Percentiles rank a stretch among this genome's conserved stretches.
These are phyloP conservation scores for Haplosporangium sp. DNA, from an alignment of 371 early-diverging fungal genomes.

Conservation along the genomic window DNA sequence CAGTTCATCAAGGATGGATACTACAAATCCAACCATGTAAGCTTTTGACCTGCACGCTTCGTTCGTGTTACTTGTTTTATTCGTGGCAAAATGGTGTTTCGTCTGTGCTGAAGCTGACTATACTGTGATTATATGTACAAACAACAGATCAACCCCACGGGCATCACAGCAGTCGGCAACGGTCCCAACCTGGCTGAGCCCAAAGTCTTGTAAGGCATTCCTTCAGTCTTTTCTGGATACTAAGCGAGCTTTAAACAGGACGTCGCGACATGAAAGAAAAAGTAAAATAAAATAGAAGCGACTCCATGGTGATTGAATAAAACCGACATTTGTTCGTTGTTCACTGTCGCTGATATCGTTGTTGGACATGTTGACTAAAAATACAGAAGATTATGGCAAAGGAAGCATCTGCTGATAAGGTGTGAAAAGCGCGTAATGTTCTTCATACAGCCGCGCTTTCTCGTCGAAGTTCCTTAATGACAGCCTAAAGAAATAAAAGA, in stretches of 20 bases:
- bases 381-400: too few relatives aligned
- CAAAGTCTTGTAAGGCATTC: slow-evolving; percentile 13
- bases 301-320: too few relatives aligned
- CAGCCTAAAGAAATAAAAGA: slow-evolving; percentile 52
- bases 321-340: too few relatives aligned
- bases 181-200: slow-evolving; percentile 75
- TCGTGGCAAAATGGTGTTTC: slow-evolving; percentile 17
- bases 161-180: slow-evolving; percentile 82
- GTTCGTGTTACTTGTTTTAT: not conserved
- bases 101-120: too few relatives aligned
- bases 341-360: too few relatives aligned
- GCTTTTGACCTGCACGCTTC: not conserved
- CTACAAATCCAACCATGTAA: slow-evolving; percentile 77
- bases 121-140: too few relatives aligned
- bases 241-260: too few relatives aligned
- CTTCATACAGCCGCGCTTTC: slow-evolving; percentile 52
- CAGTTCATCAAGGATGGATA: slow-evolving; percentile 93
- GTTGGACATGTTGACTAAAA: too few relatives aligned
- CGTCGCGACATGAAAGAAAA: not conserved
- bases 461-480: slow-evolving; percentile 75
- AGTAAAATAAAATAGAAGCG: not conserved
- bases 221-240: too few relatives aligned
- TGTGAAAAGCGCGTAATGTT: too few relatives aligned
- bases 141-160: slow-evolving; percentile 84
- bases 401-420: too few relatives aligned